phyloP scores from a whole-genome alignment of 371 early-diverging fungal species.

The Lichtheimia hyalospora region DNA sequence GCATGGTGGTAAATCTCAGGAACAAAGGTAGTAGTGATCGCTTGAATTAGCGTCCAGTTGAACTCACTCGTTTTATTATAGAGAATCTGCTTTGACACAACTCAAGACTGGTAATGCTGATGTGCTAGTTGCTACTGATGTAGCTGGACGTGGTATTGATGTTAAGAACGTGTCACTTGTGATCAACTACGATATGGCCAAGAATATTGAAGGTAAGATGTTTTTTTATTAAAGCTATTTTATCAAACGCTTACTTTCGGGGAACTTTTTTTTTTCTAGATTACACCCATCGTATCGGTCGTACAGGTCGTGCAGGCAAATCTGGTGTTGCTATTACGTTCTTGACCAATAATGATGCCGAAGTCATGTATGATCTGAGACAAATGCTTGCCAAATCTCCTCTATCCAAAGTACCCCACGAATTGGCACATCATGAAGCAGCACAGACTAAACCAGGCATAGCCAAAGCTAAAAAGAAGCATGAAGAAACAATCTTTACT shows the following conservation, averaged over 20 bases:
- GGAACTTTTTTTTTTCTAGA: slow-evolving; percentile 45
- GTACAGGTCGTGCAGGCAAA: slow-evolving; percentile 97
- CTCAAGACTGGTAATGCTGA: slow-evolving; percentile 77
- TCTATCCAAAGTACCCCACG: slow-evolving; percentile 81
- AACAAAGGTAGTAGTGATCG: slow-evolving; percentile 66
- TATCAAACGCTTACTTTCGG: slow-evolving; percentile 22
- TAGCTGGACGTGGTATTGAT: slow-evolving; percentile 99
- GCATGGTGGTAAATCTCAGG: slow-evolving; percentile 96
- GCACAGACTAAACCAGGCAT: slow-evolving; percentile 71
- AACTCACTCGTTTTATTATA: slow-evolving; percentile 6
- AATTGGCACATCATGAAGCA: slow-evolving; percentile 85
- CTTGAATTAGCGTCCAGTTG: background rate
- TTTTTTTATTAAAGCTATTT: background rate
- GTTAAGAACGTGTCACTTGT: slow-evolving; percentile 96
- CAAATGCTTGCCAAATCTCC: slow-evolving; percentile 85
- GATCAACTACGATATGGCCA: slow-evolving; percentile 98
- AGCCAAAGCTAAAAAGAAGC: slow-evolving; percentile 55
- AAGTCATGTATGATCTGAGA: slow-evolving; percentile 88
- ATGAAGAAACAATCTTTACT: slow-evolving; percentile 63
- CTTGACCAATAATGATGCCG: slow-evolving; percentile 78
- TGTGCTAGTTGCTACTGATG: slow-evolving; percentile 94
- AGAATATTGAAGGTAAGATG: slow-evolving; percentile 81
- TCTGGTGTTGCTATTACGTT: slow-evolving; percentile 95
- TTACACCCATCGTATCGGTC: slow-evolving; percentile 97
- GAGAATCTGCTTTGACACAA: slow-evolving; percentile 70